Base-by-base conservation (phyloP, 257 asterid species). In the Linderniella brevidens region DNA sequence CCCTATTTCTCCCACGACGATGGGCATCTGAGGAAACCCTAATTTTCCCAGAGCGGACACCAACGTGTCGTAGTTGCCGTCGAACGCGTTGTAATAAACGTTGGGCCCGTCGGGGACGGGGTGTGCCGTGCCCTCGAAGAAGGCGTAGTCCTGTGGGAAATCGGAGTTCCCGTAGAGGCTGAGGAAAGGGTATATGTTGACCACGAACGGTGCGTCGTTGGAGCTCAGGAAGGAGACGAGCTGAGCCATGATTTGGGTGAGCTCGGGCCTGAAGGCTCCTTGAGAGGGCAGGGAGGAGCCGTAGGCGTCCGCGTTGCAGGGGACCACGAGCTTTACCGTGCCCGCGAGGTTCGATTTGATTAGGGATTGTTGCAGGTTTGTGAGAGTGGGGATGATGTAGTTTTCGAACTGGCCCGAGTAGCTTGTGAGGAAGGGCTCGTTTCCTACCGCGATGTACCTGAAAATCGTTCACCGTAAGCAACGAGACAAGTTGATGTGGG, bases 291-390 rank as follows among this genome's bases (percentile, higher is more conserved):
- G 68, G 58, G 70, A 17, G 56, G 95, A 68, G 72, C 71, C 92
- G 12, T 87, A 87, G 42, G 93, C 97, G 70, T 87, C 97, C 3
- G 97, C 97, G 50, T 87, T 87, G 83, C 97, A 87, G 4, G 97
- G 97, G 19, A 87, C 95, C 12, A 87, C 90, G 48, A 87, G 74
- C 75, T 80, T 87, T 8, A 83, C 70, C 17, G 5, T 39, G 62
- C 82, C 77, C 0, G 77, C 93, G 60, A 87, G 93, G 66, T 78
- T 73, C 43, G 69, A 79, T 70, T 59, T 83, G 41, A 68, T 58
- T 37, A 87, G 59, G 20, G 95, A 87, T 59, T 80, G 77, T 44
- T 76, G 97, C 49, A 87, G 13, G 52, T 80, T 87, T 62, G 50
- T 62, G 43, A 87, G 18, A 13, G 93, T 71, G 32, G 95, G 95